Base-by-base conservation (phyloP, 148 eudicot genomes). In the Oxyria digyna region DNA sequence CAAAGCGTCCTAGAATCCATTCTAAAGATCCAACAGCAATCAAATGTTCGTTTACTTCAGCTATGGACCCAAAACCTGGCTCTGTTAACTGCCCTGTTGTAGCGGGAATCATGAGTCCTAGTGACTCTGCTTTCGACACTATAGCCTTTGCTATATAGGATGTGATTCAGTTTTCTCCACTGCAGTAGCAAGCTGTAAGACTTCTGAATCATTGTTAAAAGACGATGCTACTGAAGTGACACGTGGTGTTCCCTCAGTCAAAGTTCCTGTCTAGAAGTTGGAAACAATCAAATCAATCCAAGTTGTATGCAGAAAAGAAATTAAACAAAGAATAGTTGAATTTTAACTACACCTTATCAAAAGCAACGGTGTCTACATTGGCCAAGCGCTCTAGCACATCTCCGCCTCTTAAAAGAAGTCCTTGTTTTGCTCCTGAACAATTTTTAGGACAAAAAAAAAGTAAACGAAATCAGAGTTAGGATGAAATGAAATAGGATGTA, bases 321-420 rank as follows among this genome's bases (percentile, higher is more conserved):
- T 48, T n/a, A n/a, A 41, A 49, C 4, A 69, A 6, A 62, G 24
- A 13, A 24, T 38, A 71, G 29, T 37, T 17, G 37, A 48, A 32
- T 26, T 17, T 7, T 65, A 66, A 50, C 43, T 42, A 37, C 76
- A 93, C 98, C 89, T 93, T 93, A 83, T 93, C 98, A 70, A 93
- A 78, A 40, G 90, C 96, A 31, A 90, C 74, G 68, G 76, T 72
- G 72, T 87, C 83, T 71, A 93, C 55, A 38, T 80, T 78, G 48
- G 96, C 91, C 84, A 93, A 80, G 77, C 91, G 98, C 76, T 93
- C 92, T 80, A 93, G 73, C 71, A 86, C 96, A 87, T 87, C 96
- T 67, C 96, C 98, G 74, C 98, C 98, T 80, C 98, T 87, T 64
- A 93, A 82, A 67, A 93, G 87, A 73, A 93, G 92, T 57, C 98